Evolutionary conservation across 2,329 filamentous ascomycete species (phyloP).

Genomic region (Diaporthe nobilis): DNA sequence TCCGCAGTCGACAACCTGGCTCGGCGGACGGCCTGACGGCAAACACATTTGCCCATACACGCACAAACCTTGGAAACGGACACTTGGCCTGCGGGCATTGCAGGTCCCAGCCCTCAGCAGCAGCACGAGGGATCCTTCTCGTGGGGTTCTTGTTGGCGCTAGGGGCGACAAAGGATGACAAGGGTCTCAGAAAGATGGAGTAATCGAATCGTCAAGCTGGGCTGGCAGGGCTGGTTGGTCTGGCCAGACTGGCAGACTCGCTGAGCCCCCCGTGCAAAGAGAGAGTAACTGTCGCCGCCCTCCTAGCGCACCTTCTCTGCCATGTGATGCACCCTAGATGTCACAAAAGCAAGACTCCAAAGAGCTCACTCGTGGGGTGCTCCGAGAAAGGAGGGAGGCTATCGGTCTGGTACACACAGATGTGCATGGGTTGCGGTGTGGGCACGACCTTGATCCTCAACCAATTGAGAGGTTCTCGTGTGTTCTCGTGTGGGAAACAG

Average conservation of each 20-base stretch:
- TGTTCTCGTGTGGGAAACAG: not conserved
- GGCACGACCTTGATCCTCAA: slow-evolving; percentile 8
- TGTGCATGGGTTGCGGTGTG: not conserved
- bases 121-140: slow-evolving; percentile 5
- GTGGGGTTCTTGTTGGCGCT: slow-evolving; percentile 17
- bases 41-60: not conserved
- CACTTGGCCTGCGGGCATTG: slow-evolving; percentile 27
- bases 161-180: slow-evolving; percentile 27
- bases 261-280: not conserved
- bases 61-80: not conserved
- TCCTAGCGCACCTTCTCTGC: not conserved
- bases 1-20: not conserved
- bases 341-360: slow-evolving; percentile 12
- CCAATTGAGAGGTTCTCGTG: slow-evolving; percentile 34
- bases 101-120: slow-evolving; percentile 3
- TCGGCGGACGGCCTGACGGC: slow-evolving; percentile 1
- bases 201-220: not conserved
- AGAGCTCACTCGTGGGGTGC: not conserved
- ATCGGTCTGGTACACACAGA: not conserved
- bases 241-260: not conserved
- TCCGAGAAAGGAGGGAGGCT: slow-evolving; percentile 10
- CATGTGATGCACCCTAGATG: slow-evolving; percentile 29
- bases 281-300: not conserved
- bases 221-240: not conserved
- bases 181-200: slow-evolving; percentile 22